Evolutionary conservation across 2,329 filamentous ascomycete species (phyloP), one percentile per base, ranked within the genome.

Genomic region (Phialophora macrospora): DNA sequence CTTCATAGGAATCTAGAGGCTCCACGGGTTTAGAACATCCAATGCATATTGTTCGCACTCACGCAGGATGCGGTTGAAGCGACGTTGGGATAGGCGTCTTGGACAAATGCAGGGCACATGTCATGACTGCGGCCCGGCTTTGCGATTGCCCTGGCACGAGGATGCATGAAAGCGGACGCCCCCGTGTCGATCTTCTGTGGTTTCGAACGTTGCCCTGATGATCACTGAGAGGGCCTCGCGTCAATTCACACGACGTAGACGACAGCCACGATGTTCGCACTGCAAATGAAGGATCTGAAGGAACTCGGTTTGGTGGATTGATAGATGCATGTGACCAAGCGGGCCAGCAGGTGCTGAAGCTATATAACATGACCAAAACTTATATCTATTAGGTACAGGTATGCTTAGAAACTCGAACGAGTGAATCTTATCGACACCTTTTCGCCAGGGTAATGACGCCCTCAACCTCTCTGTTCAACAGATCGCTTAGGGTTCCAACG

Each of bases 321-420:
- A 44, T 44, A 11, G 38, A 51, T 11, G 48, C 6, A 22, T 26
- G n/a, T 20, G 46, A 24, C 20, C 20, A 51, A 51, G 24, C 5
- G 22, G 24, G n/a, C 12, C 20, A 26, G 48, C 17, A 20, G 8
- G 51, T 24, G 14, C 30, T 34, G 17, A 48, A 46, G 12, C 30
- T 48, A 34, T 24, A 22, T 22, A 49, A 58, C 17, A 48, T 46
- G 26, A 34, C 17, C 6, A 20, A 22, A 30, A 59, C 28, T 49
- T 32, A 28, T 32, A 32, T 59, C 56, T 59, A 49, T 59, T 59
- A 14, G 30, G 20, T 48, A 59, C 56, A 59, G 38, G 46, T 12
- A 32, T 59, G 26, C n/a, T 59, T 26, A 46, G 28, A 20, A 22
- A 30, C 44, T 30, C 20, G 24, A 28, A 34, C 24, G 26, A n/a